phyloP scores from a whole-genome alignment of 331 rosid species.

The Pyrus hybrid region DNA sequence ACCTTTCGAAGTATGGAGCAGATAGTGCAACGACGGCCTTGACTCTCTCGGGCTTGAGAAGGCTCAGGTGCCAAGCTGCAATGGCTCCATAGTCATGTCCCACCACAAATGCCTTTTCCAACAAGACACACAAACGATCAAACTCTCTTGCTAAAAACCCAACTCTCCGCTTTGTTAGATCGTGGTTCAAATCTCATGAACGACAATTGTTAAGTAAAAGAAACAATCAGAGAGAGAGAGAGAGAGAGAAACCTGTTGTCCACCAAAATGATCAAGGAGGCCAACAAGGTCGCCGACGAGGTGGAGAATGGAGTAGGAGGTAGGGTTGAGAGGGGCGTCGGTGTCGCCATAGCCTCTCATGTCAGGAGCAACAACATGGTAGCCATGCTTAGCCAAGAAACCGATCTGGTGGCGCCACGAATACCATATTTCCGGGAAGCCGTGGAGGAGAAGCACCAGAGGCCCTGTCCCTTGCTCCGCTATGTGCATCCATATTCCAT shows the following conservation, averaged over 20 bases:
- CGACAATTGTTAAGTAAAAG: not conserved
- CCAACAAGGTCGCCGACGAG: conserved; percentile 54
- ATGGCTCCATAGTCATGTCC: conserved; percentile 50
- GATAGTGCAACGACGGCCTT: conserved; percentile 38
- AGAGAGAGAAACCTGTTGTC: conserved; percentile 36
- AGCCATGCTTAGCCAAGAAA: conserved; percentile 47
- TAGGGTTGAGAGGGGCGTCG: conserved; percentile 49
- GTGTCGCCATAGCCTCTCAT: conserved; percentile 74
- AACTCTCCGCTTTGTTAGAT: too few species aligned
- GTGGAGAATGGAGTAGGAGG: conserved; percentile 40
- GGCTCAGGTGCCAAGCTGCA: conserved; percentile 44
- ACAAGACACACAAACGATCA: not conserved
- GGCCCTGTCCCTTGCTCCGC: conserved; percentile 79
- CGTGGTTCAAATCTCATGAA: not conserved
- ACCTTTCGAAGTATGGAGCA: conserved; percentile 46
- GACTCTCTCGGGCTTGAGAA: conserved; percentile 57
- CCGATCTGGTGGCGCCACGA: conserved; percentile 56
- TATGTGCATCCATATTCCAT: conserved; percentile 57
- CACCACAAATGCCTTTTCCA: conserved; percentile 44
- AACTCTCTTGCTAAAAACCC: not conserved
- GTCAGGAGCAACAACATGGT: conserved; percentile 74
- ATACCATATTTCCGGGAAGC: conserved; percentile 68
- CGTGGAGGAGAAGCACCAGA: conserved; percentile 60
- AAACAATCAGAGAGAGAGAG: not conserved
- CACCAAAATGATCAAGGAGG: conserved; percentile 52